Evolutionary conservation across 1,284 basidiomycete genomes (phyloP).

Genomic region (Rhodotorula sp.): DNA sequence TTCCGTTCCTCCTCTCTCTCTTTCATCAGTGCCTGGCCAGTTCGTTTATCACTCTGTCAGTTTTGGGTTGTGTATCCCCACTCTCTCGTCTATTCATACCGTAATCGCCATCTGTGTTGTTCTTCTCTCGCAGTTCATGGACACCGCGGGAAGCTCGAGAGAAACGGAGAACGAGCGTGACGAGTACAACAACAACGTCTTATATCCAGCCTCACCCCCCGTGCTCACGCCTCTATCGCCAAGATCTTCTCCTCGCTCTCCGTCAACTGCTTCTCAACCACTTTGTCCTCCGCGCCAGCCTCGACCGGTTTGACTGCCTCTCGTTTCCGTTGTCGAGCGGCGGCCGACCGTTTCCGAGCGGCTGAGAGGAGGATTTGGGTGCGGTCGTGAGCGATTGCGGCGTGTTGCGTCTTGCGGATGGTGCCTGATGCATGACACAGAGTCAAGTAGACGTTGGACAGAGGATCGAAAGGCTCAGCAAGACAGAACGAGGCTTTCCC

Average conservation of each 20-base stretch:
- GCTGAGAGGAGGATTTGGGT: constrained; percentile 32
- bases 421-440: constrained; percentile 29
- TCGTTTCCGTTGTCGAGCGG: not conserved
- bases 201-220: not conserved
- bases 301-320: not conserved
- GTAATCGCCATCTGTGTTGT: not conserved
- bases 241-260: constrained; percentile 27
- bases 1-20: not conserved
- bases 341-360: not conserved
- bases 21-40: not conserved
- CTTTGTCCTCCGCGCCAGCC: not conserved
- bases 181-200: not conserved
- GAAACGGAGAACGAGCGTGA: not conserved
- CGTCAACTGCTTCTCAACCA: constrained; percentile 2
- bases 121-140: not conserved
- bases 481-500: not conserved
- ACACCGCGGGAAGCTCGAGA: too few relatives aligned
- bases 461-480: not conserved
- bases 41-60: not conserved
- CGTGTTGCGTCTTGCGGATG: constrained; percentile 45
- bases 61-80: not conserved
- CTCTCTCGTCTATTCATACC: too few relatives aligned
- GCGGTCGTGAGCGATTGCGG: constrained; percentile 42
- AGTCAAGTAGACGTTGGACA: not conserved
- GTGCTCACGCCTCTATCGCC: constrained; percentile 30